These are phyloP conservation scores for Penicillium rolfsii DNA, from an alignment of 2,329 filamentous ascomycete genomes.

Conservation along the genomic window DNA sequence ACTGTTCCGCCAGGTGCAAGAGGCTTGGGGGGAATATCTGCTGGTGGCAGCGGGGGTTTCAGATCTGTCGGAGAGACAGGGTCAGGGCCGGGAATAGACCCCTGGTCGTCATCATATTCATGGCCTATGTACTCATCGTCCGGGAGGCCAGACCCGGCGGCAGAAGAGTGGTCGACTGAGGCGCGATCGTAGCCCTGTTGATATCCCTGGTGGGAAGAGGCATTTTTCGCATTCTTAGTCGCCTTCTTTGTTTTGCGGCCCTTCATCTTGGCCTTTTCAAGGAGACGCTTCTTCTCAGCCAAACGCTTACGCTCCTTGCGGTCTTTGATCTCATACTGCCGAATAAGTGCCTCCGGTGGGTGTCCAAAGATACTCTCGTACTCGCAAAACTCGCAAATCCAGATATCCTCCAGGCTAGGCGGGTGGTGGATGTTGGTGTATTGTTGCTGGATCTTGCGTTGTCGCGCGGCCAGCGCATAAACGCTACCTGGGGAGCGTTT, in stretches of 20 bases:
- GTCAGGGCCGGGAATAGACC: slow-evolving; percentile 42
- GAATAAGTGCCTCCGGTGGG: slow-evolving; percentile 80
- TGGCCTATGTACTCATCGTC: slow-evolving; percentile 55
- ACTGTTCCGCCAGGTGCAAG: slow-evolving; percentile 22
- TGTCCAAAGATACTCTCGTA: slow-evolving; percentile 95
- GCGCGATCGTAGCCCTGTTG: slow-evolving; percentile 48
- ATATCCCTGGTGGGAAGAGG: slow-evolving; percentile 39
- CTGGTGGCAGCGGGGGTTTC: slow-evolving; percentile 68
- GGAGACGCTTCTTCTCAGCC: slow-evolving; percentile 78
- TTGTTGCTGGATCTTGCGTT: slow-evolving; percentile 76
- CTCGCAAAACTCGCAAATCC: slow-evolving; percentile 98
- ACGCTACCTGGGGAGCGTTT: slow-evolving; percentile 70
- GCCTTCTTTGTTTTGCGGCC: slow-evolving; percentile 86
- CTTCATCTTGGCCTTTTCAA: slow-evolving; percentile 95
- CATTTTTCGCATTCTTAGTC: slow-evolving; percentile 64
- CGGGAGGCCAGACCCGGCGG: slow-evolving; percentile 47
- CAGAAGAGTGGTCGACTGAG: slow-evolving; percentile 44
- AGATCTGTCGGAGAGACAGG: slow-evolving; percentile 60
- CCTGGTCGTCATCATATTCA: slow-evolving; percentile 56
- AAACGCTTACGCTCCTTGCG: slow-evolving; percentile 79
- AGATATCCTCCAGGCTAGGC: slow-evolving; percentile 72
- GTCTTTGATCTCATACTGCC: slow-evolving; percentile 93
- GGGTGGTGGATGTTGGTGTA: slow-evolving; percentile 76
- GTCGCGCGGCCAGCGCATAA: slow-evolving; percentile 72
- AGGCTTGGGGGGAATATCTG: slow-evolving; percentile 53